Conservation (phyloP, 106 monocot species). For the Acorus gramineus region DNA sequence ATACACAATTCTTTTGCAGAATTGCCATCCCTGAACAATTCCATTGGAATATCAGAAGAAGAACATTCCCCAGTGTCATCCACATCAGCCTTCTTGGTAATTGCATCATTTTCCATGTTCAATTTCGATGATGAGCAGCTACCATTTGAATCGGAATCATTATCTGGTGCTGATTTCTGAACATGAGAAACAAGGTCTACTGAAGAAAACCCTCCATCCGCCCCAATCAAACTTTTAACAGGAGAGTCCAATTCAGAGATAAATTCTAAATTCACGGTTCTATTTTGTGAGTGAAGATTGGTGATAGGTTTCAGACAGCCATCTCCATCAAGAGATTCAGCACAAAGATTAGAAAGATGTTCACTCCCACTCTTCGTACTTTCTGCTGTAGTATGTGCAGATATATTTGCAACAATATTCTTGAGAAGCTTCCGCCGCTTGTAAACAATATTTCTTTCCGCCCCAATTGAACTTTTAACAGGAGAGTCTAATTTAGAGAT, state of each 20-base stretch:
- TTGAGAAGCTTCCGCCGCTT: too few relatives aligned
- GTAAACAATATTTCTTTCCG: too few relatives aligned
- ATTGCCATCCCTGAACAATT: conserved; percentile 8
- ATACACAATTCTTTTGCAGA: conserved; percentile 39
- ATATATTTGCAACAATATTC: too few relatives aligned
- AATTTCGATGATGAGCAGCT: conserved; percentile 20
- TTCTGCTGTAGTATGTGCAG: background rate
- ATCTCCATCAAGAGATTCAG: conserved; percentile 4
- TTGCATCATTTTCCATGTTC: conserved; percentile 5
- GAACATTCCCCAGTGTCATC: conserved; percentile 16
- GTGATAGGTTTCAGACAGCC: background rate
- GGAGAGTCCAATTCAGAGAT: conserved; percentile 2
- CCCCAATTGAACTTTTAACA: too few relatives aligned
- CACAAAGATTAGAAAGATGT: conserved; percentile 6
- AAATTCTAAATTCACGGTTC: background rate
- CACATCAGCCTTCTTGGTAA: conserved; percentile 8
- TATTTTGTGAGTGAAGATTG: conserved; percentile 2
- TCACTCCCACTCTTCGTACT: conserved; percentile 7
- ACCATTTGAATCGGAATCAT: conserved; percentile 1
- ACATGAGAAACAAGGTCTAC: background rate
- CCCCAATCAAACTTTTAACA: background rate
- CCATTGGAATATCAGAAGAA: conserved; percentile 11
- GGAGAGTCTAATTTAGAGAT: too few relatives aligned
- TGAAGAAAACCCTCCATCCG: background rate
- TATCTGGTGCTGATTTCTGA: conserved; percentile 7